phyloP scores from a whole-genome alignment of 345 rosid genomes.

The Orychophragmus violaceus region DNA sequence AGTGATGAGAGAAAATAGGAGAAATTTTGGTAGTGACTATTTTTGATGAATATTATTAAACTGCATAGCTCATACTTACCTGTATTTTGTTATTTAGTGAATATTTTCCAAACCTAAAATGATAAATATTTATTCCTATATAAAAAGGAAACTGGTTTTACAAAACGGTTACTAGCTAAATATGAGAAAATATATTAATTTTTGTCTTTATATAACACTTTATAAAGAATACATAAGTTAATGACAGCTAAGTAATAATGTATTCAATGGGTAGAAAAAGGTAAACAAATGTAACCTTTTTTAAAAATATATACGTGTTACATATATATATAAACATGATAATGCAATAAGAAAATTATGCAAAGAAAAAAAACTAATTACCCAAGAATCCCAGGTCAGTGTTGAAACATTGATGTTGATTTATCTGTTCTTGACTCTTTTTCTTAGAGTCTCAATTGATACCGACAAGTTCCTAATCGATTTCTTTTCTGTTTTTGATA shows the following conservation, averaged over 20 bases:
- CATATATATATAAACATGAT: background rate
- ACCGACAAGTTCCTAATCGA: background rate
- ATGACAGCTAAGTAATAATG: background rate
- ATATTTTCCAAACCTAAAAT: background rate
- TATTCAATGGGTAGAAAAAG: background rate
- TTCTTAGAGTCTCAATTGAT: background rate
- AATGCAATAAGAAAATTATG: background rate
- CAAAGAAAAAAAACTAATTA: background rate
- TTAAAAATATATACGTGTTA: background rate
- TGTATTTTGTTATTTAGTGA: background rate
- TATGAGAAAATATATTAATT: background rate
- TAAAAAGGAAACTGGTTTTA: background rate
- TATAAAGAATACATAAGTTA: background rate
- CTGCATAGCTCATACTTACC: background rate
- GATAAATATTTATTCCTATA: background rate
- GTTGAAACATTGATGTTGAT: background rate
- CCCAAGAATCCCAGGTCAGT: conserved; percentile 1
- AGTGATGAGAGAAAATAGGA: background rate
- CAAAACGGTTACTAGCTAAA: background rate
- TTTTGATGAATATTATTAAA: background rate
- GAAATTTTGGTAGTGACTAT: background rate
- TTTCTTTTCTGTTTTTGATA: background rate
- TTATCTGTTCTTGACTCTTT: background rate
- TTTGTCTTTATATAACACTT: background rate
- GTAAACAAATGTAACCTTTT: background rate